phyloP scores from a whole-genome alignment of 768 basidiomycete genomes.

The Gloeostereum incarnatum region DNA sequence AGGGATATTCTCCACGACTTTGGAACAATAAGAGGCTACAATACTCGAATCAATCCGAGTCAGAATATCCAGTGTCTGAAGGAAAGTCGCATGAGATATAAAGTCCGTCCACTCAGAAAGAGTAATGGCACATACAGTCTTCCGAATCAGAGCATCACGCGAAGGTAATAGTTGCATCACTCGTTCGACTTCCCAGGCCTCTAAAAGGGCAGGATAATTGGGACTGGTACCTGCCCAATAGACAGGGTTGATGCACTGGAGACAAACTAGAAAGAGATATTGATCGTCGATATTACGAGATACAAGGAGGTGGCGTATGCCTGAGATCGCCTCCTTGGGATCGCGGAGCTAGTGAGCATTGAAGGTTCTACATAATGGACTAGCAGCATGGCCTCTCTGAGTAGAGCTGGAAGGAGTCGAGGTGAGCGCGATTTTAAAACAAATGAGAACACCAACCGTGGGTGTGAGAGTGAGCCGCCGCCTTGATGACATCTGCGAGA shows the following conservation, averaged over 20 bases:
- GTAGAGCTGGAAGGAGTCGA: background rate
- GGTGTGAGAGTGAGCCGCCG: conserved; percentile 8
- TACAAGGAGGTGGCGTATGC: conserved; percentile 48
- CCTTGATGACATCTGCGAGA: conserved; percentile 16
- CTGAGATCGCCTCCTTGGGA: conserved; percentile 27
- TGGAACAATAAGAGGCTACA: conserved; percentile 43
- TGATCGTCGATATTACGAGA: conserved; percentile 51
- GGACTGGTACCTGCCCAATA: conserved; percentile 62
- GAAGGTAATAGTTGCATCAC: conserved; percentile 63
- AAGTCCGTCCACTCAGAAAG: conserved; percentile 3
- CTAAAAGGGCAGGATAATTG: conserved; percentile 42
- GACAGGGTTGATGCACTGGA: conserved; percentile 45
- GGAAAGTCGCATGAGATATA: conserved; percentile 11
- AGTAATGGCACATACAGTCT: conserved; percentile 33
- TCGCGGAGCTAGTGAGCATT: conserved; percentile 17
- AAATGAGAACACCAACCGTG: background rate
- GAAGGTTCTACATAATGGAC: conserved; percentile 23
- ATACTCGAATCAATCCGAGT: conserved; percentile 48
- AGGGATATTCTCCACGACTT: conserved; percentile 28
- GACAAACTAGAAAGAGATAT: conserved; percentile 58
- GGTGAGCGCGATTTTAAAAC: background rate
- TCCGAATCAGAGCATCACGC: conserved; percentile 46
- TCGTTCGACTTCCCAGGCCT: conserved; percentile 65
- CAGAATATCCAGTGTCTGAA: conserved; percentile 54
- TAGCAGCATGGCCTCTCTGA: conserved; percentile 17